Conservation (phyloP, 441 rosid genomes). For the Brassica hybrid region DNA sequence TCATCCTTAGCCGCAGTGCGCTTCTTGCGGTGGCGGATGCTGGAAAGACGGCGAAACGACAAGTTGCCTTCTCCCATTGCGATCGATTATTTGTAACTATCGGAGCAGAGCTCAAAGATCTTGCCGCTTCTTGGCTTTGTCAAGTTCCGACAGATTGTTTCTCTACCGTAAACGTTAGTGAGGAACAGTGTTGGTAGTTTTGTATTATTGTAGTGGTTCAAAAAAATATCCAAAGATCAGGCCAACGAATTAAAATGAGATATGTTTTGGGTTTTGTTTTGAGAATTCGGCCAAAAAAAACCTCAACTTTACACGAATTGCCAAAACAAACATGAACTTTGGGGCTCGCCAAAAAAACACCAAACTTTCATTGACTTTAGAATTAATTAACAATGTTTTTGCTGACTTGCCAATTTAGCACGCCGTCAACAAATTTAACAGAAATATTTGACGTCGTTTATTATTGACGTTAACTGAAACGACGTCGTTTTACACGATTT, state of each 20-base stretch:
- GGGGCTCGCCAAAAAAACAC: too few relatives aligned
- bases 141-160: conserved; percentile 2
- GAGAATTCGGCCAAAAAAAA: too few relatives aligned
- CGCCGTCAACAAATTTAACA: too few relatives aligned
- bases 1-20: conserved; percentile 38
- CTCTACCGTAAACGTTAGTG: conserved; percentile 44
- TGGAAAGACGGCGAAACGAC: conserved; percentile 53
- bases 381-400: too few relatives aligned
- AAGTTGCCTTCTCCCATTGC: conserved; percentile 65
- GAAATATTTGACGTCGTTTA: too few relatives aligned
- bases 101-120: neutral
- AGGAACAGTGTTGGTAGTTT: conserved; percentile 24
- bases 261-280: neutral
- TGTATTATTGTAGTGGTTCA: conserved; percentile 1
- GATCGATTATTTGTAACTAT: neutral
- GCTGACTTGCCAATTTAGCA: too few relatives aligned
- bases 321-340: too few relatives aligned
- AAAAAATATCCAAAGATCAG: neutral
- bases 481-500: too few relatives aligned
- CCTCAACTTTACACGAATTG: too few relatives aligned
- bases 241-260: neutral
- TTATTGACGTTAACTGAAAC: too few relatives aligned
- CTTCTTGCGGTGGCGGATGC: conserved; percentile 61
- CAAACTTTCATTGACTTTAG: too few relatives aligned
- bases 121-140: neutral